phyloP scores from a whole-genome alignment of 2,329 filamentous ascomycete genomes.

The Harringtonia lauricola region DNA sequence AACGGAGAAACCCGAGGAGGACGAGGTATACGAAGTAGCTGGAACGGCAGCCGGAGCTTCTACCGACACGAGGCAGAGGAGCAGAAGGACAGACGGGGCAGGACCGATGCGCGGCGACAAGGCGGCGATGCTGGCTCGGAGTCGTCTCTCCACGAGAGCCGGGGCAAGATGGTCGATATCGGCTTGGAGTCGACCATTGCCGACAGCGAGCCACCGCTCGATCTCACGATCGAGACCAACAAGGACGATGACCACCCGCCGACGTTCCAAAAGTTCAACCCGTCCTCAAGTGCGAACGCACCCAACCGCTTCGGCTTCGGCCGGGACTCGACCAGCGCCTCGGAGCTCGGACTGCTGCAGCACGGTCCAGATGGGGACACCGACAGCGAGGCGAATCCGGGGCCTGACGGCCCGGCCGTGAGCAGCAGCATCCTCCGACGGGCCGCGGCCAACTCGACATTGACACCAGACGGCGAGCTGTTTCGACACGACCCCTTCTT shows the following conservation, averaged over 20 bases:
- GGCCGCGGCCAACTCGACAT: conserved; percentile 33
- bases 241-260: conserved; percentile 29
- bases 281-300: conserved; percentile 19
- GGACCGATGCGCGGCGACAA: conserved; percentile 18
- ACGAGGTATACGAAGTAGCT: conserved; percentile 51
- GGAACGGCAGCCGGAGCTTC: conserved; percentile 44
- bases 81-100: conserved; percentile 14
- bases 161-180: conserved; percentile 74
- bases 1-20: background rate
- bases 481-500: conserved; percentile 86
- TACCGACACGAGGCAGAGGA: conserved; percentile 12
- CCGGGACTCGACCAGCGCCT: conserved; percentile 32
- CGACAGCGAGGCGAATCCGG: conserved; percentile 18
- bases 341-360: conserved; percentile 33
- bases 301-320: conserved; percentile 26
- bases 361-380: conserved; percentile 22
- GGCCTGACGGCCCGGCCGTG: conserved; percentile 34
- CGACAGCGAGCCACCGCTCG: conserved; percentile 47
- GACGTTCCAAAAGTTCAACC: conserved; percentile 50
- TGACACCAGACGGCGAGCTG: conserved; percentile 50
- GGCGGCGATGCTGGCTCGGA: conserved; percentile 15
- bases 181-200: conserved; percentile 61
- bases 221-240: conserved; percentile 29
- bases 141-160: conserved; percentile 20
- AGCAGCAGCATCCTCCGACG: conserved; percentile 2